These are phyloP conservation scores for Lachancea thermotolerans DNA, from an alignment of 805 yeast genomes.

Conservation along the genomic window DNA sequence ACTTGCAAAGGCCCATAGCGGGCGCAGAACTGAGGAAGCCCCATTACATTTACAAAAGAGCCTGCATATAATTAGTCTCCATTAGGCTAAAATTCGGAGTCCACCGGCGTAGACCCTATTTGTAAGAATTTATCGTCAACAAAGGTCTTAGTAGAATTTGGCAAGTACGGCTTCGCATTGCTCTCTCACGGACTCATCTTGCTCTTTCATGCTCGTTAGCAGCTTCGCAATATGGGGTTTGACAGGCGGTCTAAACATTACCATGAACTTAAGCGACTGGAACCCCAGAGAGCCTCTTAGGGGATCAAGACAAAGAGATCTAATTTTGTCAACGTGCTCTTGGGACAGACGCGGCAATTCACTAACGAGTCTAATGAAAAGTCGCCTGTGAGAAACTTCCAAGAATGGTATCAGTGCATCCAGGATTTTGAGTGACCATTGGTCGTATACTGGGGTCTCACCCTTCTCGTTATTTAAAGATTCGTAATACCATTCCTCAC, in stretches of 20 bases:
- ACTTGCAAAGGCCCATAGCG: too few relatives aligned
- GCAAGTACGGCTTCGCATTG: constrained; percentile 24
- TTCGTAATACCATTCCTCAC: constrained; percentile 87
- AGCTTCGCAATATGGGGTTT: constrained; percentile 34
- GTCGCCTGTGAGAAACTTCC: constrained; percentile 72
- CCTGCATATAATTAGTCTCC: too few relatives aligned
- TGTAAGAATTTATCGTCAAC: not conserved
- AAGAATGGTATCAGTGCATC: constrained; percentile 79
- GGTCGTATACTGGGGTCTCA: constrained; percentile 44
- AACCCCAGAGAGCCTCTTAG: constrained; percentile 74
- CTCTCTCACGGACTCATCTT: constrained; percentile 21
- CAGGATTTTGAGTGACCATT: constrained; percentile 64
- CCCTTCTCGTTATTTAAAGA: constrained; percentile 10
- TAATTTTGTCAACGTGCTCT: constrained; percentile 55
- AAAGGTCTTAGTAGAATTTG: constrained; percentile 16
- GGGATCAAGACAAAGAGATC: constrained; percentile 79
- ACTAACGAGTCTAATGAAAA: constrained; percentile 74
- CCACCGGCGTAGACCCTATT: too few relatives aligned
- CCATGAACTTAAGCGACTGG: constrained; percentile 70
- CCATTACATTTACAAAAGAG: too few relatives aligned
- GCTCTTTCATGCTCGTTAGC: constrained; percentile 18
- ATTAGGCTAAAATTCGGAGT: too few relatives aligned
- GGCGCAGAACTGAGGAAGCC: too few relatives aligned
- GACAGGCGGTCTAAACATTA: constrained; percentile 89
- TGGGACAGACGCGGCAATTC: constrained; percentile 76